A percentile compares a stretch with the other conserved stretches of the same genome.
phyloP scores from a whole-genome alignment of 176 grass and related monocot species.

The Oropetium thomaeum region DNA sequence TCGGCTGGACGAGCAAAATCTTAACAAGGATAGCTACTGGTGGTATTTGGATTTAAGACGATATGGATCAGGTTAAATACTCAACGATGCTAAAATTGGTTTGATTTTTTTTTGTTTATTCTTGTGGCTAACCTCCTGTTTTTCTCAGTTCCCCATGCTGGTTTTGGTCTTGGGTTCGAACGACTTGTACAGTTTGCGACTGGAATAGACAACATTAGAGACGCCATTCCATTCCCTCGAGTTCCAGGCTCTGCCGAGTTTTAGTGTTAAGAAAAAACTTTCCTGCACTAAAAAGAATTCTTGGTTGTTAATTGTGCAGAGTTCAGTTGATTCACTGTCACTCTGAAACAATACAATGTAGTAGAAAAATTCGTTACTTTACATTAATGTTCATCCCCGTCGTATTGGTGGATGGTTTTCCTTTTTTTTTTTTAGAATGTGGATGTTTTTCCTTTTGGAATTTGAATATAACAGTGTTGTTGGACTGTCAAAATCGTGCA shows the following conservation, averaged over 20 bases:
- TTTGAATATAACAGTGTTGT: too few species aligned
- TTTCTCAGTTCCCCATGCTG: constrained; percentile 87
- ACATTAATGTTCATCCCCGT: too few species aligned
- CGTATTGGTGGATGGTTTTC: too few species aligned
- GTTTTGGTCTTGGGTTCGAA: constrained; percentile 97
- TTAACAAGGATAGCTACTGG: constrained; percentile 93
- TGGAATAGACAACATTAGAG: constrained; percentile 95
- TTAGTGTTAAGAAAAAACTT: constrained; percentile 27
- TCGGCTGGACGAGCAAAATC: constrained; percentile 80
- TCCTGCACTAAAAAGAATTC: constrained; percentile 29
- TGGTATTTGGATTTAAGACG: constrained; percentile 94
- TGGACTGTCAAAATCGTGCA: too few species aligned
- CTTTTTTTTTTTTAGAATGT: too few species aligned
- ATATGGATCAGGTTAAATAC: constrained; percentile 83
- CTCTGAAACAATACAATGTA: background rate
- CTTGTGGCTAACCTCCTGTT: background rate
- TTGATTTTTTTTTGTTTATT: background rate
- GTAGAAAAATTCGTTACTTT: too few species aligned
- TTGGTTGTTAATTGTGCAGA: constrained; percentile 32
- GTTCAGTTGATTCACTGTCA: constrained; percentile 6
- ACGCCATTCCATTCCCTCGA: constrained; percentile 89
- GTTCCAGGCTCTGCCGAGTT: constrained; percentile 87
- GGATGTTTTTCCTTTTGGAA: too few species aligned
- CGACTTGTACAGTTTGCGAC: constrained; percentile 95
- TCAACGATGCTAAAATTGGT: background rate